Percentiles rank a stretch among this genome's conserved stretches.
Evolutionary conservation across 1,139 yeast species (phyloP).

Genomic region (Saccharomyces hybrid): DNA sequence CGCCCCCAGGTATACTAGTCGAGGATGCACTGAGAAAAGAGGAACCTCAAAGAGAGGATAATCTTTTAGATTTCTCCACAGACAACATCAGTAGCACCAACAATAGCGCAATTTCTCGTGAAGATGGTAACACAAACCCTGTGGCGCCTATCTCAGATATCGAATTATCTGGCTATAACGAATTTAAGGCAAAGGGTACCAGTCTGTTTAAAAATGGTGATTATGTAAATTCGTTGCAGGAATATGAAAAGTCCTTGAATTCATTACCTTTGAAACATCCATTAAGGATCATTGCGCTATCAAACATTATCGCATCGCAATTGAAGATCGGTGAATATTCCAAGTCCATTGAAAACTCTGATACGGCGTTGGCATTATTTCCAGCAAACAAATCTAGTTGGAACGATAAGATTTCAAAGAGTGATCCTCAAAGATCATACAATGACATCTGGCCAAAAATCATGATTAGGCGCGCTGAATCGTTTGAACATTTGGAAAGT

Average conservation of each 20-base stretch:
- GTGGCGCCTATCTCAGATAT: slow-evolving; percentile 19
- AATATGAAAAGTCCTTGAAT: slow-evolving; percentile 54
- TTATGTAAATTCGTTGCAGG: slow-evolving; percentile 55
- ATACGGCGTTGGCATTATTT: slow-evolving; percentile 51
- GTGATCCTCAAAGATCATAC: slow-evolving; percentile 49
- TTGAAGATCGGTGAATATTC: slow-evolving; percentile 70
- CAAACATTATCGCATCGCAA: slow-evolving; percentile 69
- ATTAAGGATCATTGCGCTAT: slow-evolving; percentile 55
- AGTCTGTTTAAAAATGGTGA: slow-evolving; percentile 73
- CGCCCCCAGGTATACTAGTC: not conserved
- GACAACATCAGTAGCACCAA: not conserved
- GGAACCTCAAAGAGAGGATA: slow-evolving; percentile 4
- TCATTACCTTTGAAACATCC: slow-evolving; percentile 61
- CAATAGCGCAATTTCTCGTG: not conserved
- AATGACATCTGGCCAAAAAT: slow-evolving; percentile 71
- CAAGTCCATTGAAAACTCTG: slow-evolving; percentile 47
- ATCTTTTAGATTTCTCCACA: slow-evolving; percentile 19
- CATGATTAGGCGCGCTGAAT: slow-evolving; percentile 66
- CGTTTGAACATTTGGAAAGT: slow-evolving; percentile 69
- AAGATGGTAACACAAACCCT: slow-evolving; percentile 1
- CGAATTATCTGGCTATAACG: slow-evolving; percentile 33
- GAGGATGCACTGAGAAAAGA: not conserved
- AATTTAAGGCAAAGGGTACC: slow-evolving; percentile 53
- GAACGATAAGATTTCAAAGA: slow-evolving; percentile 26
- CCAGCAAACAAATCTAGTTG: slow-evolving; percentile 34